Conservation (phyloP, 306 rosid species). For the Senna siamea region DNA sequence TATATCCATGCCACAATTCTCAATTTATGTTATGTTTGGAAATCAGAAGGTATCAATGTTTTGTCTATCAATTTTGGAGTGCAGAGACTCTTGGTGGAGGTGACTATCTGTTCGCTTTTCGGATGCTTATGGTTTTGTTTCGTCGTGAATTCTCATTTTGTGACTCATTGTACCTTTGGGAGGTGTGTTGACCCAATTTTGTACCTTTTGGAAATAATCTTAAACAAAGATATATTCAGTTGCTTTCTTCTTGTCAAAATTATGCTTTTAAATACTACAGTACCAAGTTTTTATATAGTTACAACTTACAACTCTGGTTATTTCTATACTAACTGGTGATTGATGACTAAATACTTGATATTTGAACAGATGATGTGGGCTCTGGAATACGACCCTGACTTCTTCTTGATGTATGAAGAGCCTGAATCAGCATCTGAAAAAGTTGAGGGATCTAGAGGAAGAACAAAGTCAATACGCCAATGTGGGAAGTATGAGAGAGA, state of each 20-base stretch:
- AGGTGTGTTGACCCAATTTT: conserved; percentile 57
- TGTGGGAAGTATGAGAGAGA: conserved; percentile 92
- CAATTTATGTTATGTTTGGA: conserved; percentile 18
- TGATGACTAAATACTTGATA: conserved; percentile 30
- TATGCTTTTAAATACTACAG: not conserved
- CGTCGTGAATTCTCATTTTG: conserved; percentile 98
- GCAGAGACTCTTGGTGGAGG: conserved; percentile 98
- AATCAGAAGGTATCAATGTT: conserved; percentile 39
- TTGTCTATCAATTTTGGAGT: conserved; percentile 45
- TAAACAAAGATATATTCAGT: not conserved
- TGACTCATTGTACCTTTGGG: conserved; percentile 98
- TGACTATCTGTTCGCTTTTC: conserved; percentile 91
- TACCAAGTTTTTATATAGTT: not conserved
- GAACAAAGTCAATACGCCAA: conserved; percentile 73
- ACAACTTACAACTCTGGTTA: not conserved
- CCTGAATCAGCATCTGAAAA: conserved; percentile 50
- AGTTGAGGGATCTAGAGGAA: conserved; percentile 62
- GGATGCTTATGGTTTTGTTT: conserved; percentile 99
- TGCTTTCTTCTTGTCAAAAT: conserved; percentile 2
- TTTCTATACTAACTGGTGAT: conserved; percentile 34
- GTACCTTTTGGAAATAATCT: not conserved
- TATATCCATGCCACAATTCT: conserved; percentile 30
- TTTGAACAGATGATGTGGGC: conserved; percentile 99
- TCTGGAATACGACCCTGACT: conserved; percentile 84
- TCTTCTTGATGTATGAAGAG: conserved; percentile 73